Evolutionary conservation across 2,329 filamentous ascomycete genomes (phyloP).

Genomic region (Remersonia thermophila): DNA sequence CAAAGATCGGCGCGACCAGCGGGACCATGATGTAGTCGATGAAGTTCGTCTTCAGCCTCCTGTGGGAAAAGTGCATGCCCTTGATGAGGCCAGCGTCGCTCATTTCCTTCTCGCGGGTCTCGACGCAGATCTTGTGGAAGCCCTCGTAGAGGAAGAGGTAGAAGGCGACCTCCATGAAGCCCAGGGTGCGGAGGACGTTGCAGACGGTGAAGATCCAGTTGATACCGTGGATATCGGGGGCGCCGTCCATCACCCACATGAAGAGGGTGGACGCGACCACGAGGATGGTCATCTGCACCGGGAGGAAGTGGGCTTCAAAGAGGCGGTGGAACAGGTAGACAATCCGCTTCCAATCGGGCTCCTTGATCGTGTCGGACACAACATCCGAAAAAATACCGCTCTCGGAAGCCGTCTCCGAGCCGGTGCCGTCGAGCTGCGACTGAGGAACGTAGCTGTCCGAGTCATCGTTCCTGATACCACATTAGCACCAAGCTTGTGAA

Average conservation of each 20-base stretch:
- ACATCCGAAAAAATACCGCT: conserved; percentile 44
- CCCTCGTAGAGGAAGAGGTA: conserved; percentile 56
- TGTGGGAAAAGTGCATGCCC: conserved; percentile 52
- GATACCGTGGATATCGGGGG: conserved; percentile 39
- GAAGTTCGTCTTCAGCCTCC: conserved; percentile 42
- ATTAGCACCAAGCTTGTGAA: conserved; percentile 12
- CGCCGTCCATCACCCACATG: conserved; percentile 38
- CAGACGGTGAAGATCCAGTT: conserved; percentile 48
- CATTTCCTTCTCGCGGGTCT: conserved; percentile 54
- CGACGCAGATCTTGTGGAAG: conserved; percentile 51
- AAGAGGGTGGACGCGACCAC: conserved; percentile 51
- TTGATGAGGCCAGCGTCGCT: conserved; percentile 48
- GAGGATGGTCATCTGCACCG: conserved; percentile 53
- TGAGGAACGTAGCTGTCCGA: conserved; percentile 38
- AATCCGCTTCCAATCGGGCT: conserved; percentile 43
- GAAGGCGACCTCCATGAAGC: conserved; percentile 49
- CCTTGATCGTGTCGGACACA: conserved; percentile 36
- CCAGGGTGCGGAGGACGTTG: conserved; percentile 45
- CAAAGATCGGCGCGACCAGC: conserved; percentile 54
- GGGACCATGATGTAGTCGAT: conserved; percentile 55
- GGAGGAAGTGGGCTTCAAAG: conserved; percentile 64
- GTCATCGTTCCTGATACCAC: conserved; percentile 26
- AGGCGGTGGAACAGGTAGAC: conserved; percentile 51
- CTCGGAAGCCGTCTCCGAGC: conserved; percentile 30
- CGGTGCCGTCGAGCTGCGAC: conserved; percentile 25